Conservation (phyloP, 169 alveolate genomes). For the Plasmodium chabaudi region DNA sequence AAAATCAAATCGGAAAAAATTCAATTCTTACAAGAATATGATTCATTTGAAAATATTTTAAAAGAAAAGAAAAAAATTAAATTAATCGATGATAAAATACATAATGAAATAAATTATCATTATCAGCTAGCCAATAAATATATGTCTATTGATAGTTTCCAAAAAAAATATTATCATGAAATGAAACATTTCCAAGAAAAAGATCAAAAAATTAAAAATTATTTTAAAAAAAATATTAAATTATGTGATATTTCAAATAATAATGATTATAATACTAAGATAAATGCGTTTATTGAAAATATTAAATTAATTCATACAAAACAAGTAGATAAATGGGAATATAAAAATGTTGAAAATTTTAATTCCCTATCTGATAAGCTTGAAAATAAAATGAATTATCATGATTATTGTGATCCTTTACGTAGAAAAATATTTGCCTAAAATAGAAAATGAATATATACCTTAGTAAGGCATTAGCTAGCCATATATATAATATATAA, state of each 20-base stretch:
- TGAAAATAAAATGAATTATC: slow-evolving; percentile 23
- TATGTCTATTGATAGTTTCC: slow-evolving; percentile 14
- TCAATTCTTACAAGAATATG: slow-evolving; percentile 30
- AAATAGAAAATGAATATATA: no score
- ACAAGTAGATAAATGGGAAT: neutral
- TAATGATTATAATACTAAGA: neutral
- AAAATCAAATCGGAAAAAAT: slow-evolving; percentile 1
- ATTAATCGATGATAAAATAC: slow-evolving; percentile 17
- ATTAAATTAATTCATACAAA: neutral
- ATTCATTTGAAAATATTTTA: slow-evolving; percentile 29
- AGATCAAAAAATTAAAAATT: slow-evolving; percentile 20
- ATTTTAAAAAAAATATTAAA: neutral
- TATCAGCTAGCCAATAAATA: neutral
- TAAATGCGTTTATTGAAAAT: neutral
- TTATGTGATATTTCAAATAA: neutral
- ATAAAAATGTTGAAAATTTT: neutral
- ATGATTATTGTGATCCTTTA: slow-evolving; percentile 37
- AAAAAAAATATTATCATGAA: slow-evolving; percentile 7
- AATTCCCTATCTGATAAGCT: slow-evolving; percentile 20
- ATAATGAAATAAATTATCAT: slow-evolving; percentile 20
- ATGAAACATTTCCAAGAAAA: slow-evolving; percentile 6
- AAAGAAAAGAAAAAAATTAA: slow-evolving; percentile 44
- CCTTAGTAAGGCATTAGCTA: no score
- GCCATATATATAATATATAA: no score
- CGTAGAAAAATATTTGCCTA: neutral